Evolutionary conservation across 2,329 filamentous ascomycete species (phyloP), one percentile per base, ranked within the genome.

Genomic region (Magnaporthiopsis incrustans): DNA sequence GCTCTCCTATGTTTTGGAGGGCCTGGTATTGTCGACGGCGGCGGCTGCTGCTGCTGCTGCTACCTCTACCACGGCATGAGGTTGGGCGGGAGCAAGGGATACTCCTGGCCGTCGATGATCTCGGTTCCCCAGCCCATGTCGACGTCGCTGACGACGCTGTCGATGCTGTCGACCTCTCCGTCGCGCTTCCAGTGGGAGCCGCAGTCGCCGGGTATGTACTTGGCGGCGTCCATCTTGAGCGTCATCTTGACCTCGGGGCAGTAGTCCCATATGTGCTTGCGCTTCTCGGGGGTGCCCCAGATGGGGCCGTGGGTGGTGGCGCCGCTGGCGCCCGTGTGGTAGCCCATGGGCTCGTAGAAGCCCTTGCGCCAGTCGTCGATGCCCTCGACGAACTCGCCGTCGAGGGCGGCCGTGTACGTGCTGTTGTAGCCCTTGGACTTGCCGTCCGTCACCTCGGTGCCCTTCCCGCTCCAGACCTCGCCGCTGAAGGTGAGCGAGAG

Each of bases 231-330:
- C 82, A 85, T 85, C 61, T 74, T 73, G 33, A 85, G 71, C 59
- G 78, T 83, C 77, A 85, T 82, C 75, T 85, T 85, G 35, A 85
- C 76, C 70, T 86, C 83, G 1, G 83, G 83, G 66, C 83, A 85
- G 71, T 85, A 85, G 33, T 79, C 75, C 79, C 80, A 85, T 57
- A 85, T 80, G 66, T 83, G 78, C 66, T 77, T 76, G 32, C 83
- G 74, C 70, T 76, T 68, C 66, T 77, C 74, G 0, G 78, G 78
- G 5, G 74, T 77, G 32, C 80, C 80, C 82, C 82, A 85, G 57
- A 85, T 78, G 1, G 72, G 73, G 14, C 68, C 65, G 66, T 82
- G 79, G 25, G 85, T 71, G 63, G 70, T 77, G 15, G 69, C 70
- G 60, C 83, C 82, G 63, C 78, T 78, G 10, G 78, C 78, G 27